Conservation (phyloP, 1,284 basidiomycete genomes). For the Cerioporus squamosus region DNA sequence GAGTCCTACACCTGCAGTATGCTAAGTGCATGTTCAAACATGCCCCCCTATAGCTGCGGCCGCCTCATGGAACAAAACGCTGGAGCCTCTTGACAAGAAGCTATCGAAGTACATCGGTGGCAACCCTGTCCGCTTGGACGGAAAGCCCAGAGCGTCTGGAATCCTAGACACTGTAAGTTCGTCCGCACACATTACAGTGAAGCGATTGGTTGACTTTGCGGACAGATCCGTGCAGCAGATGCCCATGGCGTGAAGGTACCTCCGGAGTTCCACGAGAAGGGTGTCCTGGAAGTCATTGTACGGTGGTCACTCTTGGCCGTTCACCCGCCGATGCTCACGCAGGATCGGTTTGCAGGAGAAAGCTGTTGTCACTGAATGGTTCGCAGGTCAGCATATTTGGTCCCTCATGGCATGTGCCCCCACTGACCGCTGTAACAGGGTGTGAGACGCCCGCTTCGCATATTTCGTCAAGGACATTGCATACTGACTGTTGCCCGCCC, state of each 20-base stretch:
- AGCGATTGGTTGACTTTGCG: neutral
- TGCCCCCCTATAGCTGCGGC: conserved; percentile 59
- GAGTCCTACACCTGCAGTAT: neutral
- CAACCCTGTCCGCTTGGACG: conserved; percentile 73
- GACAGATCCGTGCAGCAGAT: conserved; percentile 64
- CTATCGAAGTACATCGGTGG: conserved; percentile 75
- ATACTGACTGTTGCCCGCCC: neutral
- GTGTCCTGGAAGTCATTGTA: conserved; percentile 62
- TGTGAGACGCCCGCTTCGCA: conserved; percentile 32
- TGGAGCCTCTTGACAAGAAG: conserved; percentile 66
- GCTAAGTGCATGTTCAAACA: neutral
- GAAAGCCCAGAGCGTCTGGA: conserved; percentile 77
- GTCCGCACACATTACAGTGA: neutral
- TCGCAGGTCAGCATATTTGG: conserved; percentile 53
- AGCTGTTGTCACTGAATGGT: conserved; percentile 82
- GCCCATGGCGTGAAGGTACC: conserved; percentile 76
- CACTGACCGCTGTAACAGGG: conserved; percentile 20
- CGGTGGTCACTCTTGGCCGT: conserved; percentile 27
- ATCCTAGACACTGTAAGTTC: conserved; percentile 75
- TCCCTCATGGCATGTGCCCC: conserved; percentile 3
- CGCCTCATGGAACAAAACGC: conserved; percentile 63
- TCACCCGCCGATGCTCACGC: neutral
- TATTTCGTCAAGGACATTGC: neutral
- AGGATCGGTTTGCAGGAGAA: conserved; percentile 53
- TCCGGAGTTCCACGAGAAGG: conserved; percentile 67